Base-by-base conservation (phyloP, 805 yeast species). In the Metschnikowia bowlesiae region DNA sequence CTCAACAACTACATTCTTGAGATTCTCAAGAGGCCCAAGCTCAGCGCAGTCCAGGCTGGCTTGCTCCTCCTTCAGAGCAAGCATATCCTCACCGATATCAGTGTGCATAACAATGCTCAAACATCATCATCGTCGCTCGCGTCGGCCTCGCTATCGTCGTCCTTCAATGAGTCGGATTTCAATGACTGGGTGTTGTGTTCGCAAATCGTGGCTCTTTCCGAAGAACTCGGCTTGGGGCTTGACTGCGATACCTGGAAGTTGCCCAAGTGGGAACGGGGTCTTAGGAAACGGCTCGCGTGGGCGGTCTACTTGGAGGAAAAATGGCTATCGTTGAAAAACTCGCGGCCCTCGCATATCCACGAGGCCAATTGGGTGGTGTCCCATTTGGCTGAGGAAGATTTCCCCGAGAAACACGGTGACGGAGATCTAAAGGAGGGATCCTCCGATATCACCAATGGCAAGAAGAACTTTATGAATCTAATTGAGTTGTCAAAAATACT, bases 261-360 rank as follows among this genome's bases (percentile, higher is more conserved):
- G 34, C 98, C 98, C 0, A 84, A 85, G 59, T 94, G 98, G 98
- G 99, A 92, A 63, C 76, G 96, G 46, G 95, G 96, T 6, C 69
- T 92, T 44, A 76, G 99, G 47, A 80, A 89, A 58, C 75, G 98
- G 51, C 69, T 92, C 44, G 96, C 97, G 0, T 92, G 99, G 98
- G 97, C 97, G 0, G 94, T 90, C 1, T 92, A 82, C 75, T 74
- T 87, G 46, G 96, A 90, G 65, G 97, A 90, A 62, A 89, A 91
- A 63, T 92, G 98, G 98, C 76, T 85, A 8, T 74, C 96, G 1
- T 69, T 91, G 44, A 81, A 83, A 47, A 95, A 89, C 61, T 82
- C 91, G 0, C 74, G 97, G 39, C 96, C 96, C 1, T 85, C 96
- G 0, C 96, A 89, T 65, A 79, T 83, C 18, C 74, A 81, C 49